Evolutionary conservation across 2,329 filamentous ascomycete species (phyloP), one percentile per base, ranked within the genome.

Genomic region (Esteya vermicola): DNA sequence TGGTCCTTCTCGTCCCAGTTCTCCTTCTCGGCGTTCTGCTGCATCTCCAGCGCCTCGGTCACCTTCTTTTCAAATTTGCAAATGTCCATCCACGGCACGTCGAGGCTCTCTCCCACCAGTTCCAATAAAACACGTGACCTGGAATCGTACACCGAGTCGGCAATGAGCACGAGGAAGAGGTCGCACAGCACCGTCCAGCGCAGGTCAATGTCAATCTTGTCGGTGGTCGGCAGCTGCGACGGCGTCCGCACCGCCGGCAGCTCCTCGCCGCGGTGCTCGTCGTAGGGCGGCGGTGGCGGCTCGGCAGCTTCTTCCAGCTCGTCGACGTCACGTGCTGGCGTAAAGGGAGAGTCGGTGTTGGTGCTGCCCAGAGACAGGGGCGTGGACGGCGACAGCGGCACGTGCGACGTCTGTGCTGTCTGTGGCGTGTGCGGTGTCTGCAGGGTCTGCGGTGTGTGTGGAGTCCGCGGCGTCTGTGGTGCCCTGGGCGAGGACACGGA

Each of bases 1-100:
- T 96, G 86, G 48, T 93, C 85, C 10, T 91, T 81, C 57, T 98
- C 91, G 49, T 95, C 93, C 91, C 91, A 98, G 47, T 89, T 94
- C 60, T 98, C 91, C 52, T 89, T 93, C 47, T 86, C 82, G 6
- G 85, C 85, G 35, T 83, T 78, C 58, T 96, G 86, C 60, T 96
- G 89, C 85, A 98, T 95, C 59, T 98, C 91, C 19, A 98, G 65
- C 1, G 91, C 86, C 59, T 98, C 91, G 8, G 91, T 95, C 6
- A 98, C 85, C 39, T 86, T 81, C 62, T 95, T 96, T 61, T 98
- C 91, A 53, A 98, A 98, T 30, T 85, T 78, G 59, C 86, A 93
- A 43, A 96, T 93, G 48, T 98, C 91, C 40, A 93, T 67, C 85
- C 85, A 93, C 12, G 80, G 72, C 8, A 98, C 79, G 32, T 83